Percentiles rank a stretch among this genome's conserved stretches.
These are phyloP conservation scores for Scheffersomyces lignicola DNA, from an alignment of 1,139 yeast genomes.

Conservation along the genomic window DNA sequence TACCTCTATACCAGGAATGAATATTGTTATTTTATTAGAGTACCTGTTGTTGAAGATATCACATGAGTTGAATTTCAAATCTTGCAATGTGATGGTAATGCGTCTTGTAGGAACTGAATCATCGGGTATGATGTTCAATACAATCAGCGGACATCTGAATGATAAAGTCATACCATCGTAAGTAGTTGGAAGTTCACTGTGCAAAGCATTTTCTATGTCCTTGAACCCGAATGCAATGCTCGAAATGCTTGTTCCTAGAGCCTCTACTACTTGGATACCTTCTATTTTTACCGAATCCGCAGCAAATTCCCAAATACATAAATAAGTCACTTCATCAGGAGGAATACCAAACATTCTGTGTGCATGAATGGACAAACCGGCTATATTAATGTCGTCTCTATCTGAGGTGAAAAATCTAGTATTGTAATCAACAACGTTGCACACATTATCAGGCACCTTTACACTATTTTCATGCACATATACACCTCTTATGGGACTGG, in stretches of 20 bases:
- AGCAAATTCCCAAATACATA: constrained; percentile 86
- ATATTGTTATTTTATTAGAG: constrained; percentile 53
- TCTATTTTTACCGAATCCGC: constrained; percentile 59
- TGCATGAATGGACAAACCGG: constrained; percentile 72
- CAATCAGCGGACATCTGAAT: constrained; percentile 41
- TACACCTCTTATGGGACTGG: constrained; percentile 47
- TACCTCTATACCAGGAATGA: constrained; percentile 46
- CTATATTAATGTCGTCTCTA: constrained; percentile 45
- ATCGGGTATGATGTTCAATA: constrained; percentile 19
- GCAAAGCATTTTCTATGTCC: constrained; percentile 75
- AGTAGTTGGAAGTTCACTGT: constrained; percentile 54
- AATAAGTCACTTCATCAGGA: constrained; percentile 83
- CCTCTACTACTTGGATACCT: constrained; percentile 48
- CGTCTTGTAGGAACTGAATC: constrained; percentile 17
- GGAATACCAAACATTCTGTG: constrained; percentile 93
- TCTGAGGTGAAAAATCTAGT: constrained; percentile 16
- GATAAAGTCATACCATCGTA: constrained; percentile 70
- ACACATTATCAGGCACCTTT: constrained; percentile 20
- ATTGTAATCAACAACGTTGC: constrained; percentile 27
- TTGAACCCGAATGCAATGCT: constrained; percentile 62
- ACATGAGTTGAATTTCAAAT: constrained; percentile 51
- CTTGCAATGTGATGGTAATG: constrained; percentile 27
- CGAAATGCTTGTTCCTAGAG: constrained; percentile 41
- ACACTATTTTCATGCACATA: constrained; percentile 22
- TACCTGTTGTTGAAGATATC: constrained; percentile 73